Percentiles rank a stretch among this genome's conserved stretches.
Conservation (phyloP, 2,329 filamentous ascomycete genomes). For the Hymenoscyphus occultus region DNA sequence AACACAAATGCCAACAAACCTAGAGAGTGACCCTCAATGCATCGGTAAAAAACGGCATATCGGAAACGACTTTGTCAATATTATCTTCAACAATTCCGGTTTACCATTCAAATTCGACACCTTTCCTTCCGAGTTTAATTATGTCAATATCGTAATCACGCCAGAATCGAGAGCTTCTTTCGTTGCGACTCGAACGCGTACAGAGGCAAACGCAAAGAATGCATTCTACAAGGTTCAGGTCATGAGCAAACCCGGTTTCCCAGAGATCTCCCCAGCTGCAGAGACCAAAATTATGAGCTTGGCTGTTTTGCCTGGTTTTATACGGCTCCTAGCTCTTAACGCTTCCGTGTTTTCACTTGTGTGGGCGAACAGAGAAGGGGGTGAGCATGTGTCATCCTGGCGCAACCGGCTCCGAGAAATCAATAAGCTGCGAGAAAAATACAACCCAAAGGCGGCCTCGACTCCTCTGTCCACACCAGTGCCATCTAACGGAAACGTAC, state of each 20-base stretch:
- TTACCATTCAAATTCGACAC: constrained; percentile 83
- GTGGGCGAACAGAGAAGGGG: constrained; percentile 75
- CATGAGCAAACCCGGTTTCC: constrained; percentile 83
- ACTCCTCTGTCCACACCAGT: constrained; percentile 34
- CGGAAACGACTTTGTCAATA: constrained; percentile 96
- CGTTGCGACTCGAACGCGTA: constrained; percentile 56
- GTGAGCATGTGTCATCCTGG: constrained; percentile 88
- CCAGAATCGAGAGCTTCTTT: constrained; percentile 80
- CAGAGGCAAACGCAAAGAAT: constrained; percentile 38
- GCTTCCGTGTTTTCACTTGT: constrained; percentile 90
- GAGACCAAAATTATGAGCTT: constrained; percentile 87
- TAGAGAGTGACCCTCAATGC: constrained; percentile 70
- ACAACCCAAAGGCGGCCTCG: constrained; percentile 46
- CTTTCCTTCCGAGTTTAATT: constrained; percentile 93
- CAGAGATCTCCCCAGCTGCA: constrained; percentile 84
- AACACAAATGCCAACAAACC: constrained; percentile 93
- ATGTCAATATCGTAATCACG: constrained; percentile 92
- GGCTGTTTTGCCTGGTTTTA: constrained; percentile 77
- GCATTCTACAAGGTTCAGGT: constrained; percentile 86
- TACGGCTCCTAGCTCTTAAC: constrained; percentile 85
- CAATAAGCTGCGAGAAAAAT: constrained; percentile 71
- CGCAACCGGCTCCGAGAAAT: constrained; percentile 83
- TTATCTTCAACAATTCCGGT: constrained; percentile 97
- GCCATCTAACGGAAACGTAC: constrained; percentile 44
- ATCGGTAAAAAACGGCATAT: constrained; percentile 91